phyloP scores from a whole-genome alignment of 805 yeast species.

The Candida chauliodis region DNA sequence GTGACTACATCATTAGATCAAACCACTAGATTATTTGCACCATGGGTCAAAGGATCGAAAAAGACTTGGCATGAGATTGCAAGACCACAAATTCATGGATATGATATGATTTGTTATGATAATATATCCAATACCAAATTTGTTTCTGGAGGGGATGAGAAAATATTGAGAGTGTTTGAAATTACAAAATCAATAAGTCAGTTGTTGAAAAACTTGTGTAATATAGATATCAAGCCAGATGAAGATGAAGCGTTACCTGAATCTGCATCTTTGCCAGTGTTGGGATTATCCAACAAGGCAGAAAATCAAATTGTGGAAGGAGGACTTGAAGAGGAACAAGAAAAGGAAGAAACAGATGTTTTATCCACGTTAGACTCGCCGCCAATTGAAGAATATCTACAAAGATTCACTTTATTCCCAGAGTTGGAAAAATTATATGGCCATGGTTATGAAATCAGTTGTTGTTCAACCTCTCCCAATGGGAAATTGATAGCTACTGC shows the following conservation, averaged over 20 bases:
- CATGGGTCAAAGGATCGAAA: slow-evolving; percentile 39
- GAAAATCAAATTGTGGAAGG: slow-evolving; percentile 45
- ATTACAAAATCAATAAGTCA: slow-evolving; percentile 77
- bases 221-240: slow-evolving; percentile 27
- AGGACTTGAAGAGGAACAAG: slow-evolving; percentile 33
- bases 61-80: slow-evolving; percentile 85
- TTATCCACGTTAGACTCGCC: slow-evolving; percentile 49
- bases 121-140: slow-evolving; percentile 59
- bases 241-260: slow-evolving; percentile 52
- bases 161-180: slow-evolving; percentile 82
- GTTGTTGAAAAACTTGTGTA: slow-evolving; percentile 54
- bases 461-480: slow-evolving; percentile 69
- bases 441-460: slow-evolving; percentile 91
- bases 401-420: slow-evolving; percentile 91
- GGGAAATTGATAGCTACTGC: slow-evolving; percentile 74
- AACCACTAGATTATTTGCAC: slow-evolving; percentile 81
- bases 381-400: slow-evolving; percentile 88
- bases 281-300: slow-evolving; percentile 92
- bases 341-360: slow-evolving; percentile 42
- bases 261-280: slow-evolving; percentile 85
- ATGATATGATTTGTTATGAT: slow-evolving; percentile 84
- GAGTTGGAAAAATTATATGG: slow-evolving; percentile 94
- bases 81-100: slow-evolving; percentile 97
- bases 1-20: slow-evolving; percentile 86
- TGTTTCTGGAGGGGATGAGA: slow-evolving; percentile 96